Conservation (phyloP, 2,329 filamentous ascomycete species). For the Chaetomium sp. region DNA sequence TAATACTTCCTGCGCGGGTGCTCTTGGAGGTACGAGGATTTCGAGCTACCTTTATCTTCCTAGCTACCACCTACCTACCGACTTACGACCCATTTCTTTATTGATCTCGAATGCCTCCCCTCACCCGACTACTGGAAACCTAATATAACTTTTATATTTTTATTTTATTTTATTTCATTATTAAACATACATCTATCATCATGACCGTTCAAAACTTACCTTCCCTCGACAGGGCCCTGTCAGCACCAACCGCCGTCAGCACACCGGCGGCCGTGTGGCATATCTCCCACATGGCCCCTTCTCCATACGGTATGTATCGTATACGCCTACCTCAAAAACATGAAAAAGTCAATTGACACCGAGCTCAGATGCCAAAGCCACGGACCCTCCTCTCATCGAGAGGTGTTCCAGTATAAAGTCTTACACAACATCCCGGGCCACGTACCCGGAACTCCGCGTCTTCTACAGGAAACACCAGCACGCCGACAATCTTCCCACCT, state of each 20-base stretch:
- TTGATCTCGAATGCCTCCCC: neutral
- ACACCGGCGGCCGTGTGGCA: slow-evolving; percentile 4
- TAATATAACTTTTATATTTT: neutral
- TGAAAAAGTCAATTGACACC: slow-evolving; percentile 14
- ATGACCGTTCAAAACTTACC: slow-evolving; percentile 14
- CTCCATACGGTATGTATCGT: slow-evolving; percentile 18
- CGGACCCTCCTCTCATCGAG: slow-evolving; percentile 78
- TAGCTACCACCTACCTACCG: neutral
- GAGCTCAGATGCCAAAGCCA: slow-evolving; percentile 48
- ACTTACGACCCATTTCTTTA: neutral
- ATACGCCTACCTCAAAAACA: neutral
- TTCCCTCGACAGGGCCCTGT: neutral
- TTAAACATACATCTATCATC: neutral
- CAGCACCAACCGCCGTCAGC: neutral
- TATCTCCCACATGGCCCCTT: slow-evolving; percentile 21
- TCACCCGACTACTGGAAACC: neutral
- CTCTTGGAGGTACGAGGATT: slow-evolving; percentile 10
- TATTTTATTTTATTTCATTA: neutral
- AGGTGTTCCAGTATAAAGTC: slow-evolving; percentile 71
- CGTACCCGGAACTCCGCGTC: slow-evolving; percentile 75
- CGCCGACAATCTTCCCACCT: slow-evolving; percentile 73
- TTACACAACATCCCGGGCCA: slow-evolving; percentile 70
- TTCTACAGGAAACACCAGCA: slow-evolving; percentile 85
- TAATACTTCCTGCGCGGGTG: neutral
- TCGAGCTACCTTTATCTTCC: neutral